Conservation (phyloP, 2,329 filamentous ascomycete species). For the Ophiosphaerella herpotricha region DNA sequence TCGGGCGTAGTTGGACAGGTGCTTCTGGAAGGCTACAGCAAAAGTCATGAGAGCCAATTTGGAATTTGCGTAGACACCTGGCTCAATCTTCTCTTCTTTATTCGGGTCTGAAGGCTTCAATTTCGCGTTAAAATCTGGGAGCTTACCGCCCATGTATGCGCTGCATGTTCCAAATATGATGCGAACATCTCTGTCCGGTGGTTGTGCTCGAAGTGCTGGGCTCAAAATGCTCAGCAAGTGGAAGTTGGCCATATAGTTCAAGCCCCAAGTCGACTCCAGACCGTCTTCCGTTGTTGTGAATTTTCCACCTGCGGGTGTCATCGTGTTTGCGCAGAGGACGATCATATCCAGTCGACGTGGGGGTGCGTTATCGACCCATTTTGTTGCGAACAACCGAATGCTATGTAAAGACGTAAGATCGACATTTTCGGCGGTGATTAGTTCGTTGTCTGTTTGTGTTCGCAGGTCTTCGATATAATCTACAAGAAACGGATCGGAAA, state of each 20-base stretch:
- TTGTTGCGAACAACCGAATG: conserved; percentile 90
- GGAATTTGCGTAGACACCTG: conserved; percentile 55
- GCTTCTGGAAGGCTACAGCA: conserved; percentile 88
- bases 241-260: conserved; percentile 96
- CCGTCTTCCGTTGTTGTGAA: conserved; percentile 72
- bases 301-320: conserved; percentile 69
- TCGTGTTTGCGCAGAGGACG: conserved; percentile 80
- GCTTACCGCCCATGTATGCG: conserved; percentile 79
- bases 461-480: conserved; percentile 93
- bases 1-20: conserved; percentile 80
- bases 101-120: conserved; percentile 55
- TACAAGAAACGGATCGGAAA: conserved; percentile 83
- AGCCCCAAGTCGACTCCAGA: conserved; percentile 86
- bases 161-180: conserved; percentile 86
- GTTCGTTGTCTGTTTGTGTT: conserved; percentile 73
- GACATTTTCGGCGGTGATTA: conserved; percentile 95
- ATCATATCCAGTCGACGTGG: conserved; percentile 89
- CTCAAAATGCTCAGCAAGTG: conserved; percentile 90
- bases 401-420: conserved; percentile 88
- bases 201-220: conserved; percentile 87
- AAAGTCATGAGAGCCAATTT: conserved; percentile 85
- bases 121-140: conserved; percentile 64
- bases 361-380: conserved; percentile 96
- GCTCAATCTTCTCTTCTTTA: conserved; percentile 37
- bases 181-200: conserved; percentile 89